phyloP scores from a whole-genome alignment of 257 asterid genomes.

The Pogostemon cablin region DNA sequence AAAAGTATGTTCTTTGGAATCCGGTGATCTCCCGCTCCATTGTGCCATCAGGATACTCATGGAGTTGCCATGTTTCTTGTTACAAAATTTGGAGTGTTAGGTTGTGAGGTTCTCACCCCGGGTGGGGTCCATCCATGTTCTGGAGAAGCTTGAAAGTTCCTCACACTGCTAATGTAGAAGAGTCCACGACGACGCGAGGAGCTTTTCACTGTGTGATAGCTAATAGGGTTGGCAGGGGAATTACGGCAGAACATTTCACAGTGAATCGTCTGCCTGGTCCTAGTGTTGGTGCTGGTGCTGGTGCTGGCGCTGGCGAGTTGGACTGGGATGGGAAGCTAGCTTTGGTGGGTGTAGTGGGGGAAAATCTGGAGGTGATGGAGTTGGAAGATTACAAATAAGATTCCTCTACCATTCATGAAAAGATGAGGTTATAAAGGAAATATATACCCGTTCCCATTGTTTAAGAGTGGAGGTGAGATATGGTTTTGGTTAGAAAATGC shows the following conservation, averaged over 20 bases:
- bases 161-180: no score
- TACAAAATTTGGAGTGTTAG: not conserved
- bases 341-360: no score
- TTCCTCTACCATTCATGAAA: conserved; percentile 33
- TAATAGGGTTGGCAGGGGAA: not conserved
- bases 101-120: conserved; percentile 31
- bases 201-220: conserved; percentile 17
- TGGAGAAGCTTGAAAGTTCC: conserved; percentile 34
- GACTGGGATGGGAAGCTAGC: no score
- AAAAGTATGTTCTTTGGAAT: conserved; percentile 27
- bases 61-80: conserved; percentile 2
- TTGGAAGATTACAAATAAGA: conserved; percentile 32
- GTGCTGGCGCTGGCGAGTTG: not conserved
- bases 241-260: conserved; percentile 22
- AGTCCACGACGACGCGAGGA: not conserved
- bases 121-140: conserved; percentile 17
- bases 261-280: conserved; percentile 8
- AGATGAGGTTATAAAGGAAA: not conserved
- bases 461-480: conserved; percentile 19
- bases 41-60: not conserved
- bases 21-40: conserved; percentile 28
- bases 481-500: conserved; percentile 34
- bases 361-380: conserved; percentile 31
- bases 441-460: conserved; percentile 19
- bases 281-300: no score